These are phyloP conservation scores for Moricandia moricandioides DNA, from an alignment of 345 rosid genomes.

Conservation along the genomic window DNA sequence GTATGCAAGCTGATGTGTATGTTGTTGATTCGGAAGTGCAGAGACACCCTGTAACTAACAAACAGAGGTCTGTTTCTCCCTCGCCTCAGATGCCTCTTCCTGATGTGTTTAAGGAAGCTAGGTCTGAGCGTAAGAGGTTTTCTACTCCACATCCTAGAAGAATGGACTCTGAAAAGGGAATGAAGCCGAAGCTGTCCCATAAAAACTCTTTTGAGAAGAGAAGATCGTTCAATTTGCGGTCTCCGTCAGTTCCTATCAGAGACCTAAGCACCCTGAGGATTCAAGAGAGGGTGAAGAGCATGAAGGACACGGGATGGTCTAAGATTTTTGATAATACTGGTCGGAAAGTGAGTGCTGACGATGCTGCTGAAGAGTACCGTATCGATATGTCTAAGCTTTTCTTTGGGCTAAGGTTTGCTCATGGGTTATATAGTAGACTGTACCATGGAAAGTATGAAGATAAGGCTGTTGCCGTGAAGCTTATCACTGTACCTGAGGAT, in stretches of 20 bases:
- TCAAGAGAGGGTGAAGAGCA: conserved; percentile 51
- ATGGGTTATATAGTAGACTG: conserved; percentile 86
- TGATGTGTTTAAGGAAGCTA: conserved; percentile 86
- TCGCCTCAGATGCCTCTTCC: conserved; percentile 54
- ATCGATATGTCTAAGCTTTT: conserved; percentile 85
- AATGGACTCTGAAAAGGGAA: conserved; percentile 47
- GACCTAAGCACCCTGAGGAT: conserved; percentile 56
- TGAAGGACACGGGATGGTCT: conserved; percentile 79
- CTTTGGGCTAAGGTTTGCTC: conserved; percentile 90
- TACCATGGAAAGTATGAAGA: conserved; percentile 93
- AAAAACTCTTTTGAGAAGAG: conserved; percentile 41
- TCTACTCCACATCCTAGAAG: conserved; percentile 75
- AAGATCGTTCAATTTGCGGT: conserved; percentile 40
- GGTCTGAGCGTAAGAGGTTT: conserved; percentile 64
- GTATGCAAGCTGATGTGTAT: conserved; percentile 25
- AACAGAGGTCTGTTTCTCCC: conserved; percentile 85
- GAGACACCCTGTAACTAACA: conserved; percentile 50
- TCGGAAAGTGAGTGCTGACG: conserved; percentile 77
- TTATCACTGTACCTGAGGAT: conserved; percentile 82
- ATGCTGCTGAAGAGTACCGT: conserved; percentile 58
- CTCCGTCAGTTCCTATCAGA: conserved; percentile 54
- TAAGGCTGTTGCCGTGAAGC: conserved; percentile 93
- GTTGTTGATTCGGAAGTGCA: conserved; percentile 44
- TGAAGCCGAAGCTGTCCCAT: conserved; percentile 39
- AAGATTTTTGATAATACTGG: conserved; percentile 80